Conservation (phyloP, 768 basidiomycete species). For the Russula dissimulans region DNA sequence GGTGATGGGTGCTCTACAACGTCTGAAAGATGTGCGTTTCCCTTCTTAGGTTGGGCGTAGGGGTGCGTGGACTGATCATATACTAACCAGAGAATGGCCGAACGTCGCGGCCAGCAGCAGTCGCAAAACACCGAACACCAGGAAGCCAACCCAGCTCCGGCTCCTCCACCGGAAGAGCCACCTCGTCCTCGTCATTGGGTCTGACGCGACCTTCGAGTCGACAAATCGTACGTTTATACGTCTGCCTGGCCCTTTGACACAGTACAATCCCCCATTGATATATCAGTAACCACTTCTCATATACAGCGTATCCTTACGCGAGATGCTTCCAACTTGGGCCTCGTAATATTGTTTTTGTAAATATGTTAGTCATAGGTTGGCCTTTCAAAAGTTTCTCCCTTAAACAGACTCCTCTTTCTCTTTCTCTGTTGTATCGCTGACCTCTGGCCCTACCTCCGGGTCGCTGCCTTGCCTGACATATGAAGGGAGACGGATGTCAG, state of each 20-base stretch:
- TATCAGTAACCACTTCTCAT: background rate
- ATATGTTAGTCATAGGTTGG: background rate
- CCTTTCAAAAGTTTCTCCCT: background rate
- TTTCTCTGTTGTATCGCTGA: background rate
- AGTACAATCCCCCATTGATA: conserved; percentile 26
- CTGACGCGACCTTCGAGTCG: background rate
- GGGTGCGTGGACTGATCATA: background rate
- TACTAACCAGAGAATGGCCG: conserved; percentile 27
- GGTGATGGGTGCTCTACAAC: conserved; percentile 46
- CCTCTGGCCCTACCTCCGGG: background rate
- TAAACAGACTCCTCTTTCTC: background rate
- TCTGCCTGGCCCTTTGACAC: background rate
- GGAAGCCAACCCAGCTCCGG: conserved; percentile 21
- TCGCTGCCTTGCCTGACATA: conserved; percentile 36
- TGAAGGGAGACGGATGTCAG: conserved; percentile 47
- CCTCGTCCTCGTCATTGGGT: background rate
- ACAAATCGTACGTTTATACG: background rate
- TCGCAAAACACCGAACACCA: conserved; percentile 30
- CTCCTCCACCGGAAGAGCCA: conserved; percentile 22
- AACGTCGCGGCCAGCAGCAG: conserved; percentile 25
- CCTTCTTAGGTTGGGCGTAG: background rate
- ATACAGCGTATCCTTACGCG: background rate
- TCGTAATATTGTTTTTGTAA: background rate
- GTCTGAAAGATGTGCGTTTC: conserved; percentile 47
- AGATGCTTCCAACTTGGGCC: background rate